Conservation (phyloP, 2,329 filamentous ascomycete genomes). For the Ophiostoma quercus region DNA sequence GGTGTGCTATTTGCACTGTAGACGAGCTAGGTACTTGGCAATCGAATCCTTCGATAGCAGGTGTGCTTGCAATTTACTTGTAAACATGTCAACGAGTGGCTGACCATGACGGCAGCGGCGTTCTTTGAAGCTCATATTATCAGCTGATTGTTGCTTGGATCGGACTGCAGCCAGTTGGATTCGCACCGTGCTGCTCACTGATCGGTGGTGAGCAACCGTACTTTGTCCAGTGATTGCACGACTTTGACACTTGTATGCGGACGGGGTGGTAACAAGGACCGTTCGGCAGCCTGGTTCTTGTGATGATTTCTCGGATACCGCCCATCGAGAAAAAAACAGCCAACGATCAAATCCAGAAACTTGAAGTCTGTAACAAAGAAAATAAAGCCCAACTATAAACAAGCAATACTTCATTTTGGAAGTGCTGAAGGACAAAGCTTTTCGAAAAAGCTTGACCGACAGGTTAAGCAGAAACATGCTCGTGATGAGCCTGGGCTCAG, state of each 20-base stretch:
- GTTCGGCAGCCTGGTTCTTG: too few species aligned
- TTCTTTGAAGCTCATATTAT: background rate
- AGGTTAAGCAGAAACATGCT: background rate
- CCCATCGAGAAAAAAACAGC: too few species aligned
- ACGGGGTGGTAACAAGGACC: too few species aligned
- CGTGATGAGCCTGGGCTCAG: background rate
- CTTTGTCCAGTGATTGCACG: background rate
- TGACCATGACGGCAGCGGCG: background rate
- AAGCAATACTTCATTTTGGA: background rate
- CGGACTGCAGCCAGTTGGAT: background rate
- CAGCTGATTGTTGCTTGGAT: background rate
- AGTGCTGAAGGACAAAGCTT: background rate
- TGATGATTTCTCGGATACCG: too few species aligned
- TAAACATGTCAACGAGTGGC: background rate
- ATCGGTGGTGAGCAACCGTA: background rate
- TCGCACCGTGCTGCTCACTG: background rate
- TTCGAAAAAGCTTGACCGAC: background rate
- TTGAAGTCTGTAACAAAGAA: too few species aligned
- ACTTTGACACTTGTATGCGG: background rate
- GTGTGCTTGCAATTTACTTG: background rate
- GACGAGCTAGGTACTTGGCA: background rate
- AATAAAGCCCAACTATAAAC: background rate
- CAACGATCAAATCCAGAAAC: too few species aligned
- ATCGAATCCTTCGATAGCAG: background rate
- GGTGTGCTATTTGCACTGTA: background rate